Evolutionary conservation across 129 eudicot species (phyloP).

Genomic region (Centella asiatica): DNA sequence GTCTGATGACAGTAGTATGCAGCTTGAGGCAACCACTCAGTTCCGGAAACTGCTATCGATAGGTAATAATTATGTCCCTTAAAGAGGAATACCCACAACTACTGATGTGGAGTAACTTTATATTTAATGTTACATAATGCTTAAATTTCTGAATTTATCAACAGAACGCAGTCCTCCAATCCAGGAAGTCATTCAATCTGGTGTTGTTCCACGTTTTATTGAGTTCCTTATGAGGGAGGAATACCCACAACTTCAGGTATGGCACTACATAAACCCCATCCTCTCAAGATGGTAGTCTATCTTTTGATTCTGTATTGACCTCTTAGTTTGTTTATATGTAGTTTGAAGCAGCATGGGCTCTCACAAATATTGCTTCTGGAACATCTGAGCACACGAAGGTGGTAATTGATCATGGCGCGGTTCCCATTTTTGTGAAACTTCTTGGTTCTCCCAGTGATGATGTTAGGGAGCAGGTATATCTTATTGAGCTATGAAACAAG

Average conservation of each 20-base stretch:
- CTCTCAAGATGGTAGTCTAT: not conserved
- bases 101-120: no score
- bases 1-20: constrained; percentile 6
- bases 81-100: no score
- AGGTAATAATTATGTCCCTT: not conserved
- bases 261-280: not conserved
- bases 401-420: constrained; percentile 85
- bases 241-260: constrained; percentile 78
- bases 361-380: constrained; percentile 88
- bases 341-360: constrained; percentile 95
- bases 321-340: constrained; percentile 5
- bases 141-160: not conserved
- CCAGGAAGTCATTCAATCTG: constrained; percentile 77
- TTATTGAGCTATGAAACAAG: not conserved
- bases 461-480: constrained; percentile 80
- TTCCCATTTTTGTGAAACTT: constrained; percentile 76
- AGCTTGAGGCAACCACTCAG: constrained; percentile 8
- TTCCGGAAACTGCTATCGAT: not conserved
- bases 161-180: constrained; percentile 89
- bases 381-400: constrained; percentile 83
- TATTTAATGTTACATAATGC: no score
- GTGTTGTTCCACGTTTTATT: constrained; percentile 88
- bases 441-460: constrained; percentile 77
- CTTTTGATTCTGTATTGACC: not conserved
- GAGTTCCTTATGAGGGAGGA: constrained; percentile 76